Base-by-base conservation (phyloP, 306 rosid species). In the Phaseolus lunatus region DNA sequence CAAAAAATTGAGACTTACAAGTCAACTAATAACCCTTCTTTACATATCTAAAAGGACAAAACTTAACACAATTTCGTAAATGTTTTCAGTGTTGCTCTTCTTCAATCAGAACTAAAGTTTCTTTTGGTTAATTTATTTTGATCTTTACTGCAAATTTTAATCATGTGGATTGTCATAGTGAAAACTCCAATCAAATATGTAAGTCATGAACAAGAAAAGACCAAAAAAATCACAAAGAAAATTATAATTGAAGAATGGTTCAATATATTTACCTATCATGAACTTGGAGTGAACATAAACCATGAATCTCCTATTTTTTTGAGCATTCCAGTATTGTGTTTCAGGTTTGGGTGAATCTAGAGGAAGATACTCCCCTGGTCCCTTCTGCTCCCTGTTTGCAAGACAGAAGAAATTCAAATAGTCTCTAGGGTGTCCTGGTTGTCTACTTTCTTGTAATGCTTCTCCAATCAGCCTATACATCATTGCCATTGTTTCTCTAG, bases 391-490 rank as follows among this genome's bases (percentile, higher is more conserved):
- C 79, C 96, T 89, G 54, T 90, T 95, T 49, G 92, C 98, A 77
- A 95, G 97, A 80, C 97, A 90, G 48, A 90, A 95, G 87, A 95
- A 95, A 80, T 89, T 95, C 90, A 95, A 85, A 67, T 95, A 95
- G 57, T 92, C 98, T 86, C 78, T 87, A 2, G 97, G 97, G 48
- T 90, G 92, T 37, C 85, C 88, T 39, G 45, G 41, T 47, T 76
- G 83, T 0, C 92, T 92, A 80, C 75, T 85, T 52, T 89, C 97
- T 67, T 82, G 76, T 44, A 95, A 87, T 26, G 92, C 97, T 80
- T 92, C 93, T 57, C 93, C 96, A 61, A 95, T 86, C 87, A 95
- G 52, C 63, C 78, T 88, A 47, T 92, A 92, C 98, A 92, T 92
- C 98, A 95, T 92, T 71, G 81, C 2, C 88, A 95, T 84, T 9